Percentiles rank a stretch among this genome's conserved stretches.
These are phyloP conservation scores for Fusarium anguioides DNA, from an alignment of 2,329 filamentous ascomycete species.

Conservation along the genomic window DNA sequence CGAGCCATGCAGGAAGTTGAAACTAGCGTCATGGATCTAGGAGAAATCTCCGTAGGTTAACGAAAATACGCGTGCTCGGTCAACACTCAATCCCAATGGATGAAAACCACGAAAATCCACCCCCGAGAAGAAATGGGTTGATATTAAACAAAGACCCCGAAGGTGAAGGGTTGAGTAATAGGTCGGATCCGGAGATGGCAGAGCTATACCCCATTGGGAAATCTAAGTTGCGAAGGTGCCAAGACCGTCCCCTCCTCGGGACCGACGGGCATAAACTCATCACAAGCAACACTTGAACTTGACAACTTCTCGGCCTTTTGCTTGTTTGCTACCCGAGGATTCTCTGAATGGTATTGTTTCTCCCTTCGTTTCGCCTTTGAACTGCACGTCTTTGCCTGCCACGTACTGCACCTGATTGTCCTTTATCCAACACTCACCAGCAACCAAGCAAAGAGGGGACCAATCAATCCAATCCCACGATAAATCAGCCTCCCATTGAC, in stretches of 20 bases:
- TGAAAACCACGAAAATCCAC: background rate
- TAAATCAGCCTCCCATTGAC: background rate
- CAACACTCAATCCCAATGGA: background rate
- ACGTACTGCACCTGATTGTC: background rate
- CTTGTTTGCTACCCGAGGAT: conserved; percentile 12
- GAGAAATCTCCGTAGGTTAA: background rate
- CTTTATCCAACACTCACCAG: background rate
- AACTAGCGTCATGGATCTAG: conserved; percentile 16
- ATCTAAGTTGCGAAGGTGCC: conserved; percentile 1
- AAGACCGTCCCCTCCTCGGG: conserved; percentile 35
- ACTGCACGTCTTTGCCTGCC: background rate
- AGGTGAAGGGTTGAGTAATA: conserved; percentile 6
- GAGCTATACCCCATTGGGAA: conserved; percentile 38
- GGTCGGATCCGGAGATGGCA: conserved; percentile 36
- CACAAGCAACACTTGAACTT: conserved; percentile 7
- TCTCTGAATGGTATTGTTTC: background rate
- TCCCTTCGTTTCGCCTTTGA: background rate
- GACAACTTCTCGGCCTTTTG: conserved; percentile 16
- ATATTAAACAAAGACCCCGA: conserved; percentile 16
- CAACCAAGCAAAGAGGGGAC: background rate
- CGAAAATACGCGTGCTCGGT: conserved; percentile 9
- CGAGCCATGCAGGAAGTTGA: conserved; percentile 6
- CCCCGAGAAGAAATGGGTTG: conserved; percentile 17
- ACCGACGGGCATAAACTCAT: conserved; percentile 39
- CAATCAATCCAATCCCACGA: background rate